phyloP scores from a whole-genome alignment of 2,329 filamentous ascomycete species.

The Botrytis cinerea region DNA sequence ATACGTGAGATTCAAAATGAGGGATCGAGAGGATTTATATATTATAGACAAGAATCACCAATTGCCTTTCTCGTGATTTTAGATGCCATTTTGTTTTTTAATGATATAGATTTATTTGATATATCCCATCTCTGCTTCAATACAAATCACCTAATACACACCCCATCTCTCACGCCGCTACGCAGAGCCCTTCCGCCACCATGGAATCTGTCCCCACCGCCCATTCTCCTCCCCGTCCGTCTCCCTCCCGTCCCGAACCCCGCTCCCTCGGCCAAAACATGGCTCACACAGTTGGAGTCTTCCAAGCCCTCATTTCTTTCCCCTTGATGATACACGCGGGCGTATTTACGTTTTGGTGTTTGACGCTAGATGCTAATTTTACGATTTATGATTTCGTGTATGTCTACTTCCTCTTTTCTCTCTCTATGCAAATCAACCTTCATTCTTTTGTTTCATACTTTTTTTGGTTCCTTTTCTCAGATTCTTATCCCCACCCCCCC shows the following conservation, averaged over 20 bases:
- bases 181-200: neutral
- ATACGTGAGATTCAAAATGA: neutral
- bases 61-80: neutral
- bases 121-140: neutral
- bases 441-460: no score
- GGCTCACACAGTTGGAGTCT: neutral
- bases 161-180: no score
- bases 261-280: slow-evolving; percentile 2
- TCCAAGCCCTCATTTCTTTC: neutral
- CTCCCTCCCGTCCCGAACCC: neutral
- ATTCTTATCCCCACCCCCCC: no score
- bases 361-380: neutral
- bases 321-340: neutral
- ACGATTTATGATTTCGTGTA: neutral
- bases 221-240: neutral
- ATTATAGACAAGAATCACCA: neutral
- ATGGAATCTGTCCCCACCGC: neutral
- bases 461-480: no score
- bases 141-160: neutral
- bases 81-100: neutral
- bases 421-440: neutral
- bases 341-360: neutral
- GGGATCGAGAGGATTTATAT: neutral
- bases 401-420: neutral
- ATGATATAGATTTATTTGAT: neutral